Percentiles rank a stretch among this genome's conserved stretches.
phyloP scores from a whole-genome alignment of 257 asterid species.

The Ehretia macrophylla region DNA sequence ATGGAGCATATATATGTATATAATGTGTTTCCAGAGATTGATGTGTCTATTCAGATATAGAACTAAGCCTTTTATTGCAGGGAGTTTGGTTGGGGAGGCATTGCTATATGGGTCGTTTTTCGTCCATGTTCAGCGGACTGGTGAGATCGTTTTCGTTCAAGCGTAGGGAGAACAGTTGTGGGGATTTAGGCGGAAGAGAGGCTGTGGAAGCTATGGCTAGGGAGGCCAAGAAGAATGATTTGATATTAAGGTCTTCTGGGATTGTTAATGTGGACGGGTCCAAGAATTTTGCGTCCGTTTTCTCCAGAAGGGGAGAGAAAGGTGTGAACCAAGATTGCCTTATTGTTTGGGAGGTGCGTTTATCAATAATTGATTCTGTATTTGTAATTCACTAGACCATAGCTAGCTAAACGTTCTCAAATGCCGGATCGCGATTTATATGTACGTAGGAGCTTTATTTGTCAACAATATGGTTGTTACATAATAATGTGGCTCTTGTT shows the following conservation, averaged over 20 bases:
- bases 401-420: too few species aligned
- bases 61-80: background rate
- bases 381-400: too few species aligned
- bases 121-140: slow-evolving; percentile 74
- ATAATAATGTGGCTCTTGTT: too few species aligned
- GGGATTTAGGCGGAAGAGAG: slow-evolving; percentile 32
- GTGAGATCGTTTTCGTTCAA: slow-evolving; percentile 53
- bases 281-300: slow-evolving; percentile 60
- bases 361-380: too few species aligned
- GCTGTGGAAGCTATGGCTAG: slow-evolving; percentile 56
- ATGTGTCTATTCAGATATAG: slow-evolving; percentile 1
- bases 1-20: background rate
- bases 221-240: slow-evolving; percentile 59
- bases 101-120: slow-evolving; percentile 51
- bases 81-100: background rate
- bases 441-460: background rate
- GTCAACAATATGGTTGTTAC: background rate
- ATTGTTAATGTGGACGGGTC: slow-evolving; percentile 46
- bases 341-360: slow-evolving; percentile 74
- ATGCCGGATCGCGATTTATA: too few species aligned
- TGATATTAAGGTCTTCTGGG: slow-evolving; percentile 68
- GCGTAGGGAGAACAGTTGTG: slow-evolving; percentile 24
- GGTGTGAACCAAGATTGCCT: slow-evolving; percentile 68
- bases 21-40: background rate
- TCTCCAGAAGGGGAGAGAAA: slow-evolving; percentile 68